Evolutionary conservation across 2,329 filamentous ascomycete species (phyloP).

Genomic region (Colletotrichum shisoi): DNA sequence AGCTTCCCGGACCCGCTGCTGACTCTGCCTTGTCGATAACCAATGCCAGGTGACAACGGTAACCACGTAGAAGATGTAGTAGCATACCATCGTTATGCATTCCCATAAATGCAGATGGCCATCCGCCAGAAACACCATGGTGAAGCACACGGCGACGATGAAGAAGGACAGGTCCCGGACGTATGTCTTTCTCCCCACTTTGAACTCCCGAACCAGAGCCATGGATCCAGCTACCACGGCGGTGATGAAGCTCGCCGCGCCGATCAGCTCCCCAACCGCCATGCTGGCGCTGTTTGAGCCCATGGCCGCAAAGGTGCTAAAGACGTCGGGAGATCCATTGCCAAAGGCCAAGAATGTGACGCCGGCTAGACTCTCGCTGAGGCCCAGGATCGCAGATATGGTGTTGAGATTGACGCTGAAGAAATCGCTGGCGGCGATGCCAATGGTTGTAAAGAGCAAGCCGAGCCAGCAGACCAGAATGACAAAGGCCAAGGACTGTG

Average conservation of each 20-base stretch:
- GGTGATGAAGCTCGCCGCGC: slow-evolving; percentile 94
- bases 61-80: slow-evolving; percentile 88
- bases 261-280: slow-evolving; percentile 93
- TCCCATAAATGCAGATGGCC: slow-evolving; percentile 88
- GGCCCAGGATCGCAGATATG: slow-evolving; percentile 84
- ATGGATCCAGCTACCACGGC: slow-evolving; percentile 96
- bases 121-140: slow-evolving; percentile 86
- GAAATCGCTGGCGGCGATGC: slow-evolving; percentile 97
- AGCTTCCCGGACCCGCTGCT: slow-evolving; percentile 70
- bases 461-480: slow-evolving; percentile 84
- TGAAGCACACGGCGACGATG: slow-evolving; percentile 83
- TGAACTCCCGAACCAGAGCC: slow-evolving; percentile 95
- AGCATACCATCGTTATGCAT: slow-evolving; percentile 86
- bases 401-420: slow-evolving; percentile 97
- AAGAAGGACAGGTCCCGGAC: slow-evolving; percentile 93
- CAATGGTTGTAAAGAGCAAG: slow-evolving; percentile 93
- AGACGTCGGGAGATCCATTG: slow-evolving; percentile 97
- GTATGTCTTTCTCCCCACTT: slow-evolving; percentile 87
- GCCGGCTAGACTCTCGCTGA: slow-evolving; percentile 95
- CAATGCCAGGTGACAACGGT: slow-evolving; percentile 94
- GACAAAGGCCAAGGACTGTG: slow-evolving; percentile 78
- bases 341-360: slow-evolving; percentile 97
- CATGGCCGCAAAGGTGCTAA: slow-evolving; percentile 98
- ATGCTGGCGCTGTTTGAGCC: slow-evolving; percentile 95
- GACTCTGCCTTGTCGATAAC: slow-evolving; percentile 71